Evolutionary conservation across 352 stramenopile genomes (phyloP).

Genomic region (Phytopythium delawarense): DNA sequence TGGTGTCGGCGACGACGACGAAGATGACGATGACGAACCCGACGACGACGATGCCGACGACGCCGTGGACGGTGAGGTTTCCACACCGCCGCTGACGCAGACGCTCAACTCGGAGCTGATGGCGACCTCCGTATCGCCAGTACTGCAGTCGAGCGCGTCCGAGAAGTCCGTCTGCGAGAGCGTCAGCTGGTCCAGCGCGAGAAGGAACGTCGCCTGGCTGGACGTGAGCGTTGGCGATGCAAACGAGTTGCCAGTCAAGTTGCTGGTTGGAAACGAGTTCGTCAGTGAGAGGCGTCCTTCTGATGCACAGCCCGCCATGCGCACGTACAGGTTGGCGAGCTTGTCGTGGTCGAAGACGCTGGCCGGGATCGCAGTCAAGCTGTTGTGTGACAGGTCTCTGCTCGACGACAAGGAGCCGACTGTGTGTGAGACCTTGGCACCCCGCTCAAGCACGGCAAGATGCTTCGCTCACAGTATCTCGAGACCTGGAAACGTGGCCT

Average conservation of each 20-base stretch:
- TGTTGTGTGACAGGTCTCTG: constrained; percentile 41
- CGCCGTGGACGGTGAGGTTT: constrained; percentile 17
- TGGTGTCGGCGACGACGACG: background rate
- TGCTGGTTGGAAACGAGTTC: background rate
- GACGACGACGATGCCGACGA: constrained; percentile 3
- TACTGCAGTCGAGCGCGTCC: background rate
- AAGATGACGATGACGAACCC: constrained; percentile 19
- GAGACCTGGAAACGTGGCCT: constrained; percentile 49
- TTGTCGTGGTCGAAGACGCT: constrained; percentile 44
- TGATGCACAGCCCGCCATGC: background rate
- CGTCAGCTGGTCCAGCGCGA: background rate
- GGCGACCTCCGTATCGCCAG: background rate
- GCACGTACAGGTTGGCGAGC: constrained; percentile 26
- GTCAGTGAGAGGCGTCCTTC: background rate
- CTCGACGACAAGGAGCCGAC: background rate
- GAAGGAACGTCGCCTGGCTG: constrained; percentile 16
- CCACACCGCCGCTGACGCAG: constrained; percentile 18
- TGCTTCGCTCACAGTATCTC: constrained; percentile 19
- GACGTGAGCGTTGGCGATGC: constrained; percentile 33
- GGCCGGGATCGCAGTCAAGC: constrained; percentile 36
- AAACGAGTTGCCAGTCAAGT: constrained; percentile 38
- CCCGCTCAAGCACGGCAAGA: background rate
- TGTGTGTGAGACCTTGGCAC: background rate
- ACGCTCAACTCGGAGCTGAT: constrained; percentile 14
- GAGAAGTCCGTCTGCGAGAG: background rate